Evolutionary conservation across 192 early-diverging fungal genomes (phyloP), one percentile per base, ranked within the genome.

Genomic region (Coemansia sp.): DNA sequence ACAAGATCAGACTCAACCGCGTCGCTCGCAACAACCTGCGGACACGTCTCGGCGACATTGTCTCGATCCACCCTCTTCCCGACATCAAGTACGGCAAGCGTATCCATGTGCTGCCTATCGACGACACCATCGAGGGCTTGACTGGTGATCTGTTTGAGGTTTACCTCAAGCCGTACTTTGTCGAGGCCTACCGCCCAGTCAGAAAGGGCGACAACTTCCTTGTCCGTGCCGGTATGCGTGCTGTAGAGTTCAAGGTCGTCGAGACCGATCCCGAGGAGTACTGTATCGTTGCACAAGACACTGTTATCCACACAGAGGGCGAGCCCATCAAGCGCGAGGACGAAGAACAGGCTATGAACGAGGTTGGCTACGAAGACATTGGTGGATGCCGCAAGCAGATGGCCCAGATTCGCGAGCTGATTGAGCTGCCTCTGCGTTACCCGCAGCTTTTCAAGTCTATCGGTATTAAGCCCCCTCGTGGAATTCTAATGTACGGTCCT

Each of bases 271-370:
- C 95, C 17, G 86, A 88, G 17, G 92, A 93, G 41, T 99, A 95
- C 81, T 96, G 94, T 78, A 96, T 95, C 76, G 95, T 99, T 44
- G 92, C 91, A 27, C 92, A 91, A 83, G 96, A 99, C 62, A 99
- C 96, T 19, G 90, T 93, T 7, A 99, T 99, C 69, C 93, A 98
- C 81, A 93, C 90, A 71, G 96, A 99, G 71, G 96, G 96, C 55
- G 96, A 99, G 34, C 93, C 96, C 11, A 94, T 99, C 78, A 95
- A 93, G 83, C 92, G 96, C 49, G 96, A 99, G 80, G 96, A 99
- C 60, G 95, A 99, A 76, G 96, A 99, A 66, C 84, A 87, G 62
- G 89, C 86, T 58, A 78, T 95, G 43, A 91, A 87, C 73, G 92
- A 90, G 42, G 91, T 99, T 57, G 96, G 96, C 43, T 99, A 99